Evolutionary conservation across 2,329 filamentous ascomycete species (phyloP).

Genomic region (Ceratocystis eucalypticola): DNA sequence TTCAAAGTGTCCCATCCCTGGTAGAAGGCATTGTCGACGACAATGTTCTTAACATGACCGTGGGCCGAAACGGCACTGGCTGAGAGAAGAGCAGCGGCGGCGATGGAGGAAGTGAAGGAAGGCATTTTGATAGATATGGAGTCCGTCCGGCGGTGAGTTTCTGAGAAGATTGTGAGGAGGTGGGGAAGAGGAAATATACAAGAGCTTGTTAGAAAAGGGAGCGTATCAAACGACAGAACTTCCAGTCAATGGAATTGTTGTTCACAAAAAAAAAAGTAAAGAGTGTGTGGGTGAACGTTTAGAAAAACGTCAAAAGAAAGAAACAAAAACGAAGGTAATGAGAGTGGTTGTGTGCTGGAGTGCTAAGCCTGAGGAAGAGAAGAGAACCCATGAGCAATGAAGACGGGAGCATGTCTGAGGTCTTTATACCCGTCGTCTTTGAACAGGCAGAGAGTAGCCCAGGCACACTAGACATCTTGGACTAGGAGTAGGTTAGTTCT

Average conservation of each 20-base stretch:
- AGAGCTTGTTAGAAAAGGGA: neutral
- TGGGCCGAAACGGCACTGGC: constrained; percentile 24
- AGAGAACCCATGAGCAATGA: neutral
- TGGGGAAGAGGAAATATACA: neutral
- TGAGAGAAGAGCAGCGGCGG: constrained; percentile 16
- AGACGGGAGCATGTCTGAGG: neutral
- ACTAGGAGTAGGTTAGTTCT: neutral
- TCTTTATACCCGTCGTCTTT: constrained; percentile 4
- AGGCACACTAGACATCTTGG: neutral
- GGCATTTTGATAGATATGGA: constrained; percentile 20
- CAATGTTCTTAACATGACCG: constrained; percentile 26
- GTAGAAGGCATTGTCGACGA: constrained; percentile 25
- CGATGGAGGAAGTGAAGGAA: constrained; percentile 20
- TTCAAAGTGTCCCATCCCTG: constrained; percentile 24
- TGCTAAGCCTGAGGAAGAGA: constrained; percentile 12
- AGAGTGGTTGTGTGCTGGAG: constrained; percentile 10
- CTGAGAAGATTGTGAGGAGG: constrained; percentile 17
- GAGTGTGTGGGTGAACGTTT: neutral
- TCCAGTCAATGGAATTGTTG: constrained; percentile 15
- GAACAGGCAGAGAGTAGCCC: neutral
- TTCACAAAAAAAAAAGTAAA: neutral
- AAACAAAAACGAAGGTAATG: neutral
- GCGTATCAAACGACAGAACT: constrained; percentile 8
- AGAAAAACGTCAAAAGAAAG: neutral
- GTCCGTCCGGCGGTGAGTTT: constrained; percentile 17